Percentiles rank a stretch among this genome's conserved stretches.
phyloP scores from a whole-genome alignment of 352 stramenopile genomes.

The Globisporangium cederbergense region DNA sequence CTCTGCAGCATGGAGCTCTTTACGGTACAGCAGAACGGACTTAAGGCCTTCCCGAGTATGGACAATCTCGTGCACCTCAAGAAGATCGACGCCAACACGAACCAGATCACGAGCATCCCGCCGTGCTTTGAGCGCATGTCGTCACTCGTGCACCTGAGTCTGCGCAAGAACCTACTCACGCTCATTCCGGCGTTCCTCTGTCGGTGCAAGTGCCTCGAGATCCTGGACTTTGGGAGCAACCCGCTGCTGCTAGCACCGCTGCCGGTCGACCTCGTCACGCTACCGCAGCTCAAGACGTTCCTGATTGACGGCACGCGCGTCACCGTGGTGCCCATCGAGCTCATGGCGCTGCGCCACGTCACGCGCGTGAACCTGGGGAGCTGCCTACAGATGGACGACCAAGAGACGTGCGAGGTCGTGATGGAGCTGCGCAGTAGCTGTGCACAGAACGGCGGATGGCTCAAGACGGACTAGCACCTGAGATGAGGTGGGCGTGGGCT shows the following conservation, averaged over 20 bases:
- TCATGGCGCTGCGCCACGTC: conserved; percentile 50
- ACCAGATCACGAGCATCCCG: conserved; percentile 52
- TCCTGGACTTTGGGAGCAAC: conserved; percentile 70
- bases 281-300: conserved; percentile 62
- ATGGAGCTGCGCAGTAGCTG: conserved; percentile 49
- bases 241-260: conserved; percentile 36
- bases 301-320: conserved; percentile 54
- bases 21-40: conserved; percentile 57
- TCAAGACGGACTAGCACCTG: conserved; percentile 38
- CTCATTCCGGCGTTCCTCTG: conserved; percentile 44
- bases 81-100: conserved; percentile 79
- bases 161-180: conserved; percentile 58
- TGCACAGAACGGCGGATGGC: conserved; percentile 53
- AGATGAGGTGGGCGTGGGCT: too few relatives aligned
- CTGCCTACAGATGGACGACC: conserved; percentile 53
- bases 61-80: conserved; percentile 55
- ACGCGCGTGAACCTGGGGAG: conserved; percentile 58
- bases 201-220: conserved; percentile 49
- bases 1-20: conserved; percentile 63
- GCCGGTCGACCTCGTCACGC: conserved; percentile 34
- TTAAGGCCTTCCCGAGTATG: conserved; percentile 60
- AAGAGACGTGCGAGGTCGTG: conserved; percentile 65
- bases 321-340: conserved; percentile 53
- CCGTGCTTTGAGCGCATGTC: conserved; percentile 48
- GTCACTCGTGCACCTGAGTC: conserved; percentile 57